A percentile compares a stretch with the other conserved stretches of the same genome.
Conservation (phyloP, 352 stramenopile genomes). For the Pythium biforme region DNA sequence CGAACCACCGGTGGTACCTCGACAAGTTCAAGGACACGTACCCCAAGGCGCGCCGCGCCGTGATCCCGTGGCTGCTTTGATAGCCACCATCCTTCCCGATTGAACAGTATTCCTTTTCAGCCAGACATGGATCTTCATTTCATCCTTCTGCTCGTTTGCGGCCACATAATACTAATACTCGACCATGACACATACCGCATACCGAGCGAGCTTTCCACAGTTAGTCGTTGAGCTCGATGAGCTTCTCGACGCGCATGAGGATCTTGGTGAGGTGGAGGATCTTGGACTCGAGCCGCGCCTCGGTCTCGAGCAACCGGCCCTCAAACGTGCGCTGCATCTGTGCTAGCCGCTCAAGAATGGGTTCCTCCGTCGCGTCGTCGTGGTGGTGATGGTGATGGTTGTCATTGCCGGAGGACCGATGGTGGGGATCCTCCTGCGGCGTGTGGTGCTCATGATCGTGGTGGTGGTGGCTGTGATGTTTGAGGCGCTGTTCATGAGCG, state of each 20-base stretch:
- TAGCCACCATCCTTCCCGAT: background rate
- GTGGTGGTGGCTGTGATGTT: constrained; percentile 4
- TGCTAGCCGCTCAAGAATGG: constrained; percentile 45
- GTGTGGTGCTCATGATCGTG: background rate
- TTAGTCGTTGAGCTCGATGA: constrained; percentile 53
- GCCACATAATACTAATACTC: too few relatives aligned
- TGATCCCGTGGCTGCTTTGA: constrained; percentile 19
- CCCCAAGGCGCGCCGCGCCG: constrained; percentile 17
- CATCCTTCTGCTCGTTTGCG: too few relatives aligned
- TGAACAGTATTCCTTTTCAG: too few relatives aligned
- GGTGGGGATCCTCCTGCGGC: background rate
- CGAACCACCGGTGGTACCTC: constrained; percentile 27
- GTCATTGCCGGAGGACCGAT: background rate
- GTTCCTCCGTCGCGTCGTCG: constrained; percentile 35
- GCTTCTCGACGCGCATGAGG: constrained; percentile 53
- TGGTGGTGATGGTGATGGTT: background rate
- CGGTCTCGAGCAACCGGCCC: constrained; percentile 52
- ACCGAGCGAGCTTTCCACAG: background rate
- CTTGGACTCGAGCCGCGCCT: constrained; percentile 67
- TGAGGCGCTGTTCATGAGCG: background rate
- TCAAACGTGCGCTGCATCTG: constrained; percentile 66
- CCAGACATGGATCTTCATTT: too few relatives aligned
- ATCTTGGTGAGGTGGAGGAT: constrained; percentile 70
- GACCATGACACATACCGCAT: too few relatives aligned
- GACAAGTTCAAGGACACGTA: constrained; percentile 29